Percentiles rank a stretch among this genome's conserved stretches.
These are phyloP conservation scores for Haplosporangium gracile DNA, from an alignment of 192 early-diverging fungal genomes.

Conservation along the genomic window DNA sequence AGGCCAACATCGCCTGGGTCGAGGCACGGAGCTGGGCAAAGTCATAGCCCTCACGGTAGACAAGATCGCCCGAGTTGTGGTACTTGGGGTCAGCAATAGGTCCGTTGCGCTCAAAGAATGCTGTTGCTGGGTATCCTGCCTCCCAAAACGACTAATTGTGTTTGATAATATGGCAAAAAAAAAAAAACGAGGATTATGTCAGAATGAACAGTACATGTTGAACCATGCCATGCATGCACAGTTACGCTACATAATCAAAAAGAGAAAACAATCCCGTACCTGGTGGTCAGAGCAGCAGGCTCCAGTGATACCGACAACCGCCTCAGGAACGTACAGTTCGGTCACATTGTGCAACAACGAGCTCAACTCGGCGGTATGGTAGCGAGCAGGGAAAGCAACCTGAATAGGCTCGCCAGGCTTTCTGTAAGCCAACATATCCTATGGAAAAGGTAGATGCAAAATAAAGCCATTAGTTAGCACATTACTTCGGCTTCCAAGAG, in stretches of 20 bases:
- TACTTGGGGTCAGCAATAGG: slow-evolving; percentile 63
- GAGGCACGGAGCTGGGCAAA: slow-evolving; percentile 56
- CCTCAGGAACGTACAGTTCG: slow-evolving; percentile 55
- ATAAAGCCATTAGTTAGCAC: not conserved
- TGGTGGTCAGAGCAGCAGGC: slow-evolving; percentile 64
- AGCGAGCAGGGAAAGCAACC: slow-evolving; percentile 57
- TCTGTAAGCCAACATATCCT: slow-evolving; percentile 62
- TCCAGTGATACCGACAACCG: slow-evolving; percentile 48
- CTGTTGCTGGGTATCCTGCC: slow-evolving; percentile 54
- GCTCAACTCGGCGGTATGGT: slow-evolving; percentile 53
- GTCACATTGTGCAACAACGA: slow-evolving; percentile 54
- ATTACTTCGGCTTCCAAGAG: not conserved
- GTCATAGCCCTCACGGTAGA: slow-evolving; percentile 59
- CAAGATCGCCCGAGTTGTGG: slow-evolving; percentile 61
- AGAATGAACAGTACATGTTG: not conserved
- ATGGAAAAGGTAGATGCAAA: not conserved
- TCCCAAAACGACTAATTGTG: slow-evolving; percentile 56
- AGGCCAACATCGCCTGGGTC: slow-evolving; percentile 59
- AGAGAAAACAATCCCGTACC: not conserved
- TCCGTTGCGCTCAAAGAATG: slow-evolving; percentile 63
- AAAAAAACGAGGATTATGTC: not conserved
- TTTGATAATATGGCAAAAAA: not conserved
- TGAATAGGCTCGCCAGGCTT: slow-evolving; percentile 60
- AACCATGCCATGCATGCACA: not conserved
- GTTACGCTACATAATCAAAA: not conserved